Percentiles rank a stretch among this genome's conserved stretches.
phyloP scores from a whole-genome alignment of 1,139 yeast species.

The Candida glucosophila region DNA sequence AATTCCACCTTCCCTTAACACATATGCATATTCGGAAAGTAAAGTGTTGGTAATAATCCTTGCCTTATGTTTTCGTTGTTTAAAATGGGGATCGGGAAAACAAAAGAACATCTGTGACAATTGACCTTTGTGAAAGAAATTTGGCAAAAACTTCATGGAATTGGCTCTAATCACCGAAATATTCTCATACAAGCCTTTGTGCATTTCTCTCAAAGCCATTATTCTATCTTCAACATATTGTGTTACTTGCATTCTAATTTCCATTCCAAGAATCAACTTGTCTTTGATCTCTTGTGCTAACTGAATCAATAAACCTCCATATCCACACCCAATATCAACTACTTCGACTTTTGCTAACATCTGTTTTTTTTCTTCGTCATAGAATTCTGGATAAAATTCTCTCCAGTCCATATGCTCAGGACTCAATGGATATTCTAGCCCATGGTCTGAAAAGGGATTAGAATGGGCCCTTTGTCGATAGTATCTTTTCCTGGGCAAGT shows the following conservation, averaged over 20 bases:
- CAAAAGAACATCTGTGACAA: conserved; percentile 91
- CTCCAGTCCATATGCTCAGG: conserved; percentile 90
- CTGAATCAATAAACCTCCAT: conserved; percentile 83
- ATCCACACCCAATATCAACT: conserved; percentile 97
- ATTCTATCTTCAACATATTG: conserved; percentile 95
- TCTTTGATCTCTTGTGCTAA: conserved; percentile 73
- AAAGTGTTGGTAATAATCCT: conserved; percentile 87
- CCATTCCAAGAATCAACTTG: conserved; percentile 82
- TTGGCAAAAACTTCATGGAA: conserved; percentile 95
- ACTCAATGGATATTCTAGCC: conserved; percentile 73
- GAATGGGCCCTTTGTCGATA: conserved; percentile 98
- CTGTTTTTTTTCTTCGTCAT: conserved; percentile 31
- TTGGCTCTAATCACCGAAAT: conserved; percentile 88
- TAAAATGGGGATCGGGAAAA: conserved; percentile 98
- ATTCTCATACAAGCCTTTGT: conserved; percentile 36
- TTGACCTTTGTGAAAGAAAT: conserved; percentile 76
- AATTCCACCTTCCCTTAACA: conserved; percentile 77
- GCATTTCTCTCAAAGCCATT: conserved; percentile 68
- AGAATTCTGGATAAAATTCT: conserved; percentile 56
- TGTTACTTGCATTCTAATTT: conserved; percentile 94
- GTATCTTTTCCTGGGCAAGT: conserved; percentile 71
- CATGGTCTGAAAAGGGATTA: conserved; percentile 93
- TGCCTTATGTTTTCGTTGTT: conserved; percentile 94
- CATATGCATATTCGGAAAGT: conserved; percentile 87
- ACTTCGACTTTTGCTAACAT: conserved; percentile 62